A percentile compares a stretch with the other conserved stretches of the same genome.
These are phyloP conservation scores for Trichoderma afroharzianum DNA, from an alignment of 2,329 filamentous ascomycete genomes.

Conservation along the genomic window DNA sequence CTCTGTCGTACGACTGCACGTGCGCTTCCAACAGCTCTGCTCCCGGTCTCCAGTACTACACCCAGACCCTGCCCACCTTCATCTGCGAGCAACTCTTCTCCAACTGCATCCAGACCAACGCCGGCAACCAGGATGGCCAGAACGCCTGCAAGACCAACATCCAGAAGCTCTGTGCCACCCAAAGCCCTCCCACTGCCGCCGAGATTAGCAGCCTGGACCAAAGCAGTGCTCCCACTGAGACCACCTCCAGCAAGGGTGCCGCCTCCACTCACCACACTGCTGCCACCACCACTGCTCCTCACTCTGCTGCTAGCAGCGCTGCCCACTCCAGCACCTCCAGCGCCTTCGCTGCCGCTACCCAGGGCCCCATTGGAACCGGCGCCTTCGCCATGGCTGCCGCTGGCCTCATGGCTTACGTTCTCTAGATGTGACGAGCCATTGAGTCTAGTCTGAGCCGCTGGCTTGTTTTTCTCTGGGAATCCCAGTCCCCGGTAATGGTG, in stretches of 20 bases:
- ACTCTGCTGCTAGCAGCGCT: conserved; percentile 25
- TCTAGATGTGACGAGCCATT: conserved; percentile 35
- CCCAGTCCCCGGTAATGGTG: conserved; percentile 19
- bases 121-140: conserved; percentile 42
- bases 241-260: conserved; percentile 27
- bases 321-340: conserved; percentile 32
- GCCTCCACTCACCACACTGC: conserved; percentile 24
- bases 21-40: conserved; percentile 46
- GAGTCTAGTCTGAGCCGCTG: conserved; percentile 19
- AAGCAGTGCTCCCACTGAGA: conserved; percentile 17
- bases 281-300: neutral
- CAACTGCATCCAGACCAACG: conserved; percentile 45
- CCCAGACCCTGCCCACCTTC: conserved; percentile 50
- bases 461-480: neutral
- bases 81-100: conserved; percentile 49
- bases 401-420: conserved; percentile 50
- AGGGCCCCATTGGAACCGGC: conserved; percentile 43
- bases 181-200: conserved; percentile 34
- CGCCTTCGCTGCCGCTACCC: conserved; percentile 38
- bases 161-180: conserved; percentile 43
- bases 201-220: conserved; percentile 21
- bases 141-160: conserved; percentile 47
- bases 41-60: conserved; percentile 52
- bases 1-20: conserved; percentile 46
- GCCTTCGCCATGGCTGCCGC: conserved; percentile 44